Evolutionary conservation across 202 grass and related monocot genomes (phyloP).

Genomic region (Setaria viridis): DNA sequence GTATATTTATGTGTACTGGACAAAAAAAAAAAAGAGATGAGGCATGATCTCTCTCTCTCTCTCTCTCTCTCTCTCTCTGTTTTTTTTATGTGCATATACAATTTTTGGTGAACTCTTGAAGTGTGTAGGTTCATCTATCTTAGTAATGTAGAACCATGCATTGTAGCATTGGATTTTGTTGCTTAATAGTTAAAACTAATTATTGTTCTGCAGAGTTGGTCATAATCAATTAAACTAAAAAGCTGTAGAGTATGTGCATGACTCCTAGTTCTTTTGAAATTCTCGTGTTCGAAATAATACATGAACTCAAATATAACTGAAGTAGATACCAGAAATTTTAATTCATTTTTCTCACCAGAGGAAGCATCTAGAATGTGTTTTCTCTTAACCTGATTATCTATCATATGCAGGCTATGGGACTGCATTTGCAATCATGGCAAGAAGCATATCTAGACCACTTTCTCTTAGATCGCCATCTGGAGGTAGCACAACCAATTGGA

Average conservation of each 20-base stretch:
- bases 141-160: neutral
- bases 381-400: constrained; percentile 8
- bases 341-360: neutral
- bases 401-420: constrained; percentile 34
- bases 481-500: constrained; percentile 12
- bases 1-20: neutral
- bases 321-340: neutral
- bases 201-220: neutral
- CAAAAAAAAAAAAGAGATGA: neutral
- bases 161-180: neutral
- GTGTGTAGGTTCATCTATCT: too few species aligned
- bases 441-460: neutral
- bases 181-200: neutral
- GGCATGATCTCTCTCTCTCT: neutral
- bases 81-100: too few species aligned
- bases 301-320: neutral
- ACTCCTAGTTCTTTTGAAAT: neutral
- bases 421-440: constrained; percentile 42
- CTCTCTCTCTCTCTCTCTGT: too few species aligned
- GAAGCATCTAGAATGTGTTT: neutral
- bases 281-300: neutral
- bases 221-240: neutral
- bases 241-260: neutral
- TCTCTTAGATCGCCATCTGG: constrained; percentile 2
- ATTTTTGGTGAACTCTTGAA: too few species aligned